These are phyloP conservation scores for Jatropha multifida DNA, from an alignment of 441 rosid genomes.

Conservation along the genomic window DNA sequence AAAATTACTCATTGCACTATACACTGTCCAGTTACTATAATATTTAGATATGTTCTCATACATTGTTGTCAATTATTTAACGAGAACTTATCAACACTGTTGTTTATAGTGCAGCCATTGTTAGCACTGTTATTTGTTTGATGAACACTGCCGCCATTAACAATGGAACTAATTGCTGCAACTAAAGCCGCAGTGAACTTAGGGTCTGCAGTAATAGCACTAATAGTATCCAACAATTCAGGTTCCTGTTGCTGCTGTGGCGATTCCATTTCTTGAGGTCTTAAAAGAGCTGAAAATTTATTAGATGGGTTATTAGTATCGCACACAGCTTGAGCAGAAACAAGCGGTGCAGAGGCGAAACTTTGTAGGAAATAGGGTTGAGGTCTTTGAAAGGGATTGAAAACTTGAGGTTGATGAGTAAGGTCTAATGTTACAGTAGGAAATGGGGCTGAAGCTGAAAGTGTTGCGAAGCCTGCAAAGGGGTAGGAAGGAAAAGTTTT, in stretches of 20 bases:
- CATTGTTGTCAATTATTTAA: background rate
- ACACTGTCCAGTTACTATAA: background rate
- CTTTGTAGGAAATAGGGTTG: conserved; percentile 32
- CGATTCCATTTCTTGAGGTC: conserved; percentile 41
- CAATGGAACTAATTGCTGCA: conserved; percentile 76
- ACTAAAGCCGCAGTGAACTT: conserved; percentile 83
- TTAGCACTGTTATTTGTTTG: background rate
- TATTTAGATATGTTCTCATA: background rate
- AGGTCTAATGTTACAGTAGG: conserved; percentile 73
- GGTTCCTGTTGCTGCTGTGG: conserved; percentile 14
- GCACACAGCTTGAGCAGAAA: conserved; percentile 43
- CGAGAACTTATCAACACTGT: background rate
- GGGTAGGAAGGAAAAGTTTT: conserved; percentile 54
- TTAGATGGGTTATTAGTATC: conserved; percentile 34
- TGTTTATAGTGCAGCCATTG: conserved; percentile 7
- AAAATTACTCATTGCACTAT: background rate
- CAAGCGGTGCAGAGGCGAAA: conserved; percentile 32
- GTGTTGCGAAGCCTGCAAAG: conserved; percentile 50
- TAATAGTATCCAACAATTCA: conserved; percentile 40
- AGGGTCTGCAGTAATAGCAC: conserved; percentile 69
- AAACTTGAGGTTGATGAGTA: conserved; percentile 36
- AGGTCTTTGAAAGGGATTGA: conserved; percentile 9
- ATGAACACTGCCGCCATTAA: conserved; percentile 31
- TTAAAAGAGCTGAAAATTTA: conserved; percentile 53
- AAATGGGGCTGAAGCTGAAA: conserved; percentile 72